These are phyloP conservation scores for Thelonectria rubi DNA, from an alignment of 2,329 filamentous ascomycete species.

Conservation along the genomic window DNA sequence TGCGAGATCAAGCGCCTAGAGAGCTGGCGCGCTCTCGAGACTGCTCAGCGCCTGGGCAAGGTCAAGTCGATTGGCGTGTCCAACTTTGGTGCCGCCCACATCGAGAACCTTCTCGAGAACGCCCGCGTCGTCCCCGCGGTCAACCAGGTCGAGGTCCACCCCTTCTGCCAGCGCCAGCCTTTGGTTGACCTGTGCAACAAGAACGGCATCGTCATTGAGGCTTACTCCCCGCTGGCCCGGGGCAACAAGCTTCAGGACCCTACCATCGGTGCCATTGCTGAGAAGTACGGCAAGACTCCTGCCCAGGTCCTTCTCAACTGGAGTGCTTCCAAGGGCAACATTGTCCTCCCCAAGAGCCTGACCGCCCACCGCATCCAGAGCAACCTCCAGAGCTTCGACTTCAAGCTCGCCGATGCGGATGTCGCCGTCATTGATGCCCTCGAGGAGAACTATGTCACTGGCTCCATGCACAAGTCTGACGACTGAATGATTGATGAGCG, in stretches of 20 bases:
- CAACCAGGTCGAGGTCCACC: conserved; percentile 85
- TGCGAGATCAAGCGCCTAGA: conserved; percentile 73
- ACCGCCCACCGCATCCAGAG: conserved; percentile 69
- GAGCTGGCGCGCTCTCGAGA: conserved; percentile 77
- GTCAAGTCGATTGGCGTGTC: conserved; percentile 78
- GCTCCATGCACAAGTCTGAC: conserved; percentile 52
- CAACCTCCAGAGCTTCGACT: conserved; percentile 71
- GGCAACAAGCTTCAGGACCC: conserved; percentile 61
- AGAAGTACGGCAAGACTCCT: conserved; percentile 75
- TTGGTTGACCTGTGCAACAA: conserved; percentile 65
- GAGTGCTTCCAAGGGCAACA: conserved; percentile 78
- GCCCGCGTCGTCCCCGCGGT: conserved; percentile 70
- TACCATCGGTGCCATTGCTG: conserved; percentile 67
- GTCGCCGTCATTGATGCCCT: conserved; percentile 70
- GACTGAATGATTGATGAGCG: conserved; percentile 42
- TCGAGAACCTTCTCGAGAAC: conserved; percentile 64
- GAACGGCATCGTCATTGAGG: conserved; percentile 64
- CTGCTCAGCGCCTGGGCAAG: conserved; percentile 71
- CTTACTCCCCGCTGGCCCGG: conserved; percentile 59
- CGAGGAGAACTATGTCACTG: conserved; percentile 77
- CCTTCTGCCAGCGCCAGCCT: conserved; percentile 72
- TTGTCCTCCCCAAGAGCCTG: conserved; percentile 79
- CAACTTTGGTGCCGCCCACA: conserved; percentile 76
- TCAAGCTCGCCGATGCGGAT: conserved; percentile 68
- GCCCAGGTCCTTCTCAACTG: conserved; percentile 82